A percentile compares a stretch with the other conserved stretches of the same genome.
Conservation (phyloP, 441 rosid genomes). For the Pelargonium cotyledonis region DNA sequence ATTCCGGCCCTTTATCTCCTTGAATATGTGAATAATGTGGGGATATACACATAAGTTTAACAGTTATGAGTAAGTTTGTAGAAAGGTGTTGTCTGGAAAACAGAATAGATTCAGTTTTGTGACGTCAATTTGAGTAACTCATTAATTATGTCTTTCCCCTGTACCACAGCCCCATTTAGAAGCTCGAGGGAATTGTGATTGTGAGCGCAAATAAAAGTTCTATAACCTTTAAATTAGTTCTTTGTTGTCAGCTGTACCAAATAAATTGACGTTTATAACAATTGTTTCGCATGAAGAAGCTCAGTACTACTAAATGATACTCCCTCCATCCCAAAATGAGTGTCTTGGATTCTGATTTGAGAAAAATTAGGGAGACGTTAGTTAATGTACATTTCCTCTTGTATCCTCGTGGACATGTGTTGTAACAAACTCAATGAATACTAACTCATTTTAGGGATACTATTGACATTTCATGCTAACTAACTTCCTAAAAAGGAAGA, state of each 20-base stretch:
- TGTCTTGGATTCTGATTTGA: too few relatives aligned
- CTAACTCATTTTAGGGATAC: too few relatives aligned
- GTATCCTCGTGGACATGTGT: too few relatives aligned
- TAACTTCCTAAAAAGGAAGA: too few relatives aligned
- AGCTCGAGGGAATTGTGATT: background rate
- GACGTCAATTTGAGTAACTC: background rate
- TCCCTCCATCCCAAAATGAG: too few relatives aligned
- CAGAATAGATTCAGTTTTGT: background rate
- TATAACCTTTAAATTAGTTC: conserved; percentile 2
- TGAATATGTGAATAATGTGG: conserved; percentile 18
- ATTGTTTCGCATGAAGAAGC: background rate
- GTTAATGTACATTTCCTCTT: too few relatives aligned
- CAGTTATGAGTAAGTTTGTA: background rate
- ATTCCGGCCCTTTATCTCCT: conserved; percentile 69
- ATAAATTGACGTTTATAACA: background rate
- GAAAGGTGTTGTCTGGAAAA: conserved; percentile 4
- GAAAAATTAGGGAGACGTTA: too few relatives aligned
- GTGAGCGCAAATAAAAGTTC: background rate
- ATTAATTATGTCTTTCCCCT: conserved; percentile 8
- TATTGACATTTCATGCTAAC: too few relatives aligned
- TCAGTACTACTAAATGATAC: background rate
- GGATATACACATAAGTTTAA: background rate
- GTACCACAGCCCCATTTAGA: conserved; percentile 3
- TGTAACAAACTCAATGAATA: too few relatives aligned
- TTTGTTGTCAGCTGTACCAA: conserved; percentile 5